Conservation (phyloP, 139 green algal species). For the Gonium pectorale region DNA sequence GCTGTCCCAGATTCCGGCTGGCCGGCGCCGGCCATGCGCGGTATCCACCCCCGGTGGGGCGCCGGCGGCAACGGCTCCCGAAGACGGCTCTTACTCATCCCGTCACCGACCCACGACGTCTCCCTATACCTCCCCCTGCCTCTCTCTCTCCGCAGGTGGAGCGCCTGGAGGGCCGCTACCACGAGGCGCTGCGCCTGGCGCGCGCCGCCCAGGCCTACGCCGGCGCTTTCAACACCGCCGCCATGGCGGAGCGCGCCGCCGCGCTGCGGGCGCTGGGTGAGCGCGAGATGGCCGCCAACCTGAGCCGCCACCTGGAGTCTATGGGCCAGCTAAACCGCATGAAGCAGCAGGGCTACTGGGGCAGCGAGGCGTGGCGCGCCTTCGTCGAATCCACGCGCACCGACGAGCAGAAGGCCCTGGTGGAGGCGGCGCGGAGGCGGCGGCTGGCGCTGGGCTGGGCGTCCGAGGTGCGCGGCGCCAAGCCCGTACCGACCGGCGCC, state of each 20-base stretch:
- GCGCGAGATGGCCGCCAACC: slow-evolving; percentile 42
- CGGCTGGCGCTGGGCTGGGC: slow-evolving; percentile 32
- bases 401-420: slow-evolving; percentile 3
- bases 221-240: slow-evolving; percentile 18
- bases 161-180: slow-evolving; percentile 28
- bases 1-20: no score
- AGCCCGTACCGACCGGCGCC: slow-evolving; percentile 11
- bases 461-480: neutral
- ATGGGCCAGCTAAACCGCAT: slow-evolving; percentile 18
- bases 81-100: no score
- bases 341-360: slow-evolving; percentile 48
- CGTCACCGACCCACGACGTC: no score
- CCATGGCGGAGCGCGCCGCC: slow-evolving; percentile 21
- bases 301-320: slow-evolving; percentile 27
- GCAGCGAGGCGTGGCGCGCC: slow-evolving; percentile 43
- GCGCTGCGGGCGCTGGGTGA: slow-evolving; percentile 47
- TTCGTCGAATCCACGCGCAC: slow-evolving; percentile 7
- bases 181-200: neutral
- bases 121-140: no score
- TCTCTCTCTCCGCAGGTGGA: slow-evolving; percentile 31
- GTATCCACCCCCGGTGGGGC: no score
- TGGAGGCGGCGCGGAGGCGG: slow-evolving; percentile 1
- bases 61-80: no score
- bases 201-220: neutral
- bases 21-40: no score